Base-by-base conservation (phyloP, 257 asterid species). In the Sherardia arvensis region DNA sequence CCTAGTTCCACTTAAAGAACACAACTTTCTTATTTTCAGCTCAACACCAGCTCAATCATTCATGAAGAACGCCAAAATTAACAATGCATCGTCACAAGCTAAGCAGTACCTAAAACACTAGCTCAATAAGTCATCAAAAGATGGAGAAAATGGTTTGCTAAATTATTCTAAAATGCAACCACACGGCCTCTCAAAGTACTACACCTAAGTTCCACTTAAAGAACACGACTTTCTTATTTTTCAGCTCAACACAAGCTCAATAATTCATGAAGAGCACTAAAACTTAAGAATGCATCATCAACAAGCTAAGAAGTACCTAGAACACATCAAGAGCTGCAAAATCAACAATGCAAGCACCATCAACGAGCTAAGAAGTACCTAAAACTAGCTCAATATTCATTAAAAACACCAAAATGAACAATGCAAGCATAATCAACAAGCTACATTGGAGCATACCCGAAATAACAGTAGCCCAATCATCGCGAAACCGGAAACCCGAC, bases 401-500 rank as follows among this genome's bases (percentile, higher is more conserved):
- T 3, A 6, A 6, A 49, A 25, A 7, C n/a, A 23, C 45, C 62
- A 32, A 23, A 18, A 67, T 14, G 17, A 17, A 59, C 51, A 15
- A 15, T 21, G n/a, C 14, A 33, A 65, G 30, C 22, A 1, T 27
- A 1, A 6, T 14, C 22, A 28, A 18, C 5, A 62, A 67, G 36
- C 61, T 36, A 45, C 20, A 43, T 15, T 10, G 21, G 7, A n/a
- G 17, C 74, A 10, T 71, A 93, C 99, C 97, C 10, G 96, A 81
- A 75, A 93, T 93, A 56, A 90, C 94, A 47, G 81, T 36, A 27
- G 96, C 96, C 99, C 96, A 85, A 68, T 81, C 89, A 81, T 93
- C 90, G 56, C 2, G 79, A 73, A 90, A 93, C 78, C 66, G 74
- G 62, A 93, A 93, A 6, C 89, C 96, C 0, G 99, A 93, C 1